Evolutionary conservation across 2,329 filamentous ascomycete genomes (phyloP).

Genomic region (Fusarium sp.): DNA sequence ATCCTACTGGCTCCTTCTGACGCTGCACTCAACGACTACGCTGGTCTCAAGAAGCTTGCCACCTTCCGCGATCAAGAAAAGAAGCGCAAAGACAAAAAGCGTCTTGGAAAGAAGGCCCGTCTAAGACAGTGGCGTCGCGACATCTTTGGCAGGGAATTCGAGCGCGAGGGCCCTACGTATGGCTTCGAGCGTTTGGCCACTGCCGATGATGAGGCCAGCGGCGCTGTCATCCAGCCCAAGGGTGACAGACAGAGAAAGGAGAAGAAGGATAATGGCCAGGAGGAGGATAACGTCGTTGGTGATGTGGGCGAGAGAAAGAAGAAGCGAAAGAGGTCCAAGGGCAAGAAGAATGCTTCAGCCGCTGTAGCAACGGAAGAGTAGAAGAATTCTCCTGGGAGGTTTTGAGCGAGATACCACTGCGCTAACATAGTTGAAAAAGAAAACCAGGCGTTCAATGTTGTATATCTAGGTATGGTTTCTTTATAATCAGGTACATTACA

Average conservation of each 20-base stretch:
- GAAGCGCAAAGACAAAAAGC: constrained; percentile 89
- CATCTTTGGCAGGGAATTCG: constrained; percentile 69
- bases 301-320: constrained; percentile 54
- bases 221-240: constrained; percentile 45
- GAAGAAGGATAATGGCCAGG: constrained; percentile 1
- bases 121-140: constrained; percentile 85
- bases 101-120: constrained; percentile 90
- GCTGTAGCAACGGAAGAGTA: constrained; percentile 40
- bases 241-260: constrained; percentile 28
- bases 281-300: constrained; percentile 44
- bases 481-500: constrained; percentile 19
- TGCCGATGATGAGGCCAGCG: constrained; percentile 40
- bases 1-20: constrained; percentile 91
- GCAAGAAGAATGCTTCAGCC: constrained; percentile 51
- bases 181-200: constrained; percentile 61
- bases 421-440: constrained; percentile 34
- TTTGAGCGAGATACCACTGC: constrained; percentile 37
- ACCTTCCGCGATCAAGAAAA: constrained; percentile 88
- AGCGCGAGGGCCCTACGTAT: constrained; percentile 66
- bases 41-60: constrained; percentile 93
- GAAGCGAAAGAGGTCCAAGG: constrained; percentile 65
- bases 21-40: constrained; percentile 86
- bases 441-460: constrained; percentile 40
- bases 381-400: constrained; percentile 4
- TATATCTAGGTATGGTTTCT: constrained; percentile 24